These are phyloP conservation scores for Cordyceps farinosa DNA, from an alignment of 2,329 filamentous ascomycete species.

Conservation along the genomic window DNA sequence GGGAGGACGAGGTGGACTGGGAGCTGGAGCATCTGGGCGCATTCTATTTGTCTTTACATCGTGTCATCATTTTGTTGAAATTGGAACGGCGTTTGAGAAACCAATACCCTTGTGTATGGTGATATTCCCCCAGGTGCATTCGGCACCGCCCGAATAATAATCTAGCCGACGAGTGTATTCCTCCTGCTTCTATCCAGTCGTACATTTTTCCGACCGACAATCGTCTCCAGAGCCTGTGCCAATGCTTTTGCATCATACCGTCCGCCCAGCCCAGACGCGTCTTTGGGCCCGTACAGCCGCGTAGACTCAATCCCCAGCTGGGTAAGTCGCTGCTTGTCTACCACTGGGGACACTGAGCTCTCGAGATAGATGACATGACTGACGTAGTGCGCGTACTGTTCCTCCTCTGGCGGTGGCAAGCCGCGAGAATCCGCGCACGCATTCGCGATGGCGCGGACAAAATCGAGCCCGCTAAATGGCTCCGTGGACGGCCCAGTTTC, in stretches of 20 bases:
- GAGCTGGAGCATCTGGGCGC: constrained; percentile 3
- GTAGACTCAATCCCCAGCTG: constrained; percentile 73
- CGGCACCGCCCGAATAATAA: not conserved
- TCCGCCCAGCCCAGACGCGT: constrained; percentile 39
- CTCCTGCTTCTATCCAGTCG: constrained; percentile 38
- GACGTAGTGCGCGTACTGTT: constrained; percentile 65
- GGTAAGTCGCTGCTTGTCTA: constrained; percentile 63
- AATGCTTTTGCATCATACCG: constrained; percentile 75
- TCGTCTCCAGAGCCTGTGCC: constrained; percentile 69
- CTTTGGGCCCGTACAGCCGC: constrained; percentile 68
- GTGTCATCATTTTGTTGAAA: constrained; percentile 6
- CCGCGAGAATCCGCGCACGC: constrained; percentile 68
- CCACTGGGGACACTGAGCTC: constrained; percentile 62
- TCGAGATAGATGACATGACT: constrained; percentile 82
- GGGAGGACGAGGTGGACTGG: not conserved
- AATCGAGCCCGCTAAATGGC: constrained; percentile 73
- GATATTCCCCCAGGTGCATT: not conserved
- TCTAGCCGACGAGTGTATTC: constrained; percentile 40
- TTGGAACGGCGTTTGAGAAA: constrained; percentile 6
- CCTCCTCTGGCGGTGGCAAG: constrained; percentile 32
- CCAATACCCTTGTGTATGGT: not conserved
- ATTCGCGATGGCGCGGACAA: constrained; percentile 73
- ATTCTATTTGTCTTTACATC: not conserved
- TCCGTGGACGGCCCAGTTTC: constrained; percentile 70
- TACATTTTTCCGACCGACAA: constrained; percentile 58